phyloP scores from a whole-genome alignment of 2,329 filamentous ascomycete genomes.

The Pestalotiopsis sp. region DNA sequence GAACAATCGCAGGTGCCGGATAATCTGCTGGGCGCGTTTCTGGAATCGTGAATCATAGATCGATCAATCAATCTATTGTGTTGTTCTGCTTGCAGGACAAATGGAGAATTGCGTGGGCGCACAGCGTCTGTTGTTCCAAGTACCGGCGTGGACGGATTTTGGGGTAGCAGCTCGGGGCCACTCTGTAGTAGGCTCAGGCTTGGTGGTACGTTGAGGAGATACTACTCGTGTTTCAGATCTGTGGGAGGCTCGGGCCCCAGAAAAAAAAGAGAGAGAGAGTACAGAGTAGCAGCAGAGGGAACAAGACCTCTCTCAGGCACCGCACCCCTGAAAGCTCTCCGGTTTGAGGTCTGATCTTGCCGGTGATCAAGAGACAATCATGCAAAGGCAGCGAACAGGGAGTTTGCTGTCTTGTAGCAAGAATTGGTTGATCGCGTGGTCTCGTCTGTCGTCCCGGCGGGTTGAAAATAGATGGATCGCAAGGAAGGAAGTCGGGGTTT shows the following conservation, averaged over 20 bases:
- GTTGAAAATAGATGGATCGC: not conserved
- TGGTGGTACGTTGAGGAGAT: slow-evolving; percentile 24
- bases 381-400: slow-evolving; percentile 24
- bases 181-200: not conserved
- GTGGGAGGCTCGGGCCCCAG: slow-evolving; percentile 27
- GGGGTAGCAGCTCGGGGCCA: not conserved
- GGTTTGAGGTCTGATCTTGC: slow-evolving; percentile 27
- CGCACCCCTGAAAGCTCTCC: slow-evolving; percentile 11
- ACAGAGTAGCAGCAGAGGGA: too few species aligned
- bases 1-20: not conserved
- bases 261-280: slow-evolving; percentile 16
- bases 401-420: slow-evolving; percentile 16
- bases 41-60: not conserved
- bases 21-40: not conserved
- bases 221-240: slow-evolving; percentile 43
- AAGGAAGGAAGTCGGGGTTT: not conserved
- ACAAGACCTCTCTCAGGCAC: slow-evolving; percentile 23
- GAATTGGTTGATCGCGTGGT: not conserved
- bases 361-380: slow-evolving; percentile 39
- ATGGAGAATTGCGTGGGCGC: not conserved
- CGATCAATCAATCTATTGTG: not conserved
- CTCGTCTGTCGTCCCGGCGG: slow-evolving; percentile 8
- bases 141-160: not conserved
- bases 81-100: slow-evolving; percentile 6
- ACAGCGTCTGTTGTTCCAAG: slow-evolving; percentile 5